Base-by-base conservation (phyloP, 2,329 filamentous ascomycete genomes). In the Aureobasidium sp. region DNA sequence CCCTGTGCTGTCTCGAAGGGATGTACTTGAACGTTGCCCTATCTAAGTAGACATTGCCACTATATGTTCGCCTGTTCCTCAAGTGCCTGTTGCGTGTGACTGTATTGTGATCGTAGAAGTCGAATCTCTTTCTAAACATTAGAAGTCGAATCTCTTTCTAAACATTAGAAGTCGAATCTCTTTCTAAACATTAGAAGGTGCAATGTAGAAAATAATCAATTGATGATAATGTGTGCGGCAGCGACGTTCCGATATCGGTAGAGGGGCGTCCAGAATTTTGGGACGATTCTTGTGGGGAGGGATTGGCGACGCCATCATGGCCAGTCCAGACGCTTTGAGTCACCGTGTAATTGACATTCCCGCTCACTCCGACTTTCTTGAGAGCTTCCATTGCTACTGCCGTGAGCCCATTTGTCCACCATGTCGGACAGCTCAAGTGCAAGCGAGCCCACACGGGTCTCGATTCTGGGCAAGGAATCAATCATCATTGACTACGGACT, bases 401-500 rank as follows among this genome's bases (percentile, higher is more conserved):
- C 34, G n/a, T 48, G 54, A 58, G 42, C 45, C 36, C 44, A n/a
- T 36, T 36, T 27, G 44, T 49, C 34, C 25, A 59, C 27, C 57
- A 59, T 59, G 57, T 58, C 54, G 54, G 54, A 13, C 54, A 58
- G 54, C 54, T 37, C 42, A 48, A 61, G 42, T 50, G 49, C 59
- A 16, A 53, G 48, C 34, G 41, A 54, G 29, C 64, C 83, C 62
- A 83, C 81, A 57, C 84, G 80, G 72, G 91, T 97, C 71, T 81
- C 84, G 39, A 95, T 99, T 67, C 80, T 99, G 63, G 91, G 91
- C 67, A 89, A 90, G 70, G 90, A 96, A 68, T 88, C 88, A 70
- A 97, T 99, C 68, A 81, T 97, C 66, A 87, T 97, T 70, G 91
- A 97, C 73, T 91, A 96, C 73, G 90, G 88, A 66, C 84, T 99